Base-by-base conservation (phyloP, 306 rosid genomes). In the Hippophae tibetana region DNA sequence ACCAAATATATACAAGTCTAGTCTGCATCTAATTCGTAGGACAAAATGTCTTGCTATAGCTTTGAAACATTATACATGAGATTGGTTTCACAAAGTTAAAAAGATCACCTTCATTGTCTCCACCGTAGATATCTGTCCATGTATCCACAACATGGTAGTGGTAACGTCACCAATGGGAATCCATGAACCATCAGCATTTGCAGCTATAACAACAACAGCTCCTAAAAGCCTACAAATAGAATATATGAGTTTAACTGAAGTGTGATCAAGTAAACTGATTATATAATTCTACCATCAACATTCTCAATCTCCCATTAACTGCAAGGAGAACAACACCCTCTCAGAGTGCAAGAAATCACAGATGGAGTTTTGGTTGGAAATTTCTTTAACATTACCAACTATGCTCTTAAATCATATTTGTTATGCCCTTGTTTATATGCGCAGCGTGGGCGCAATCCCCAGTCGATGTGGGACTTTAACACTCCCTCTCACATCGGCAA, bases 111-210 rank as follows among this genome's bases (percentile, higher is more conserved):
- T 85, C 78, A 87, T 79, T 69, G 95, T 90, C 60, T 56, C 77
- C 73, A 87, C 57, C 13, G 96, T 79, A 48, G 95, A 81, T 81
- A 92, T 81, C 69, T 87, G 98, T 69, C 98, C 96, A 65, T 92
- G 95, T 68, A 92, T 92, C 98, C 96, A 87, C 54, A 92, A 78
- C 98, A 92, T 92, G 26, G 95, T 92, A 42, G 96, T 92, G 64
- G 98, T 92, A 59, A 92, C 93, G 75, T 92, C 98, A 47, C 98
- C 98, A 40, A 92, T 92, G 47, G 96, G 98, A 40, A 95, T 87
- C 98, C 98, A 92, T 13, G 98, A 96, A 67, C 98, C 98, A 66
- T 96, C 98, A 10, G 98, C 86, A 67, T 92, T 92, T 78, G 98
- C 96, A 45, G 98, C 95, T 69, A 92, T 87, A 26, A 92, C 98